Percentiles rank a stretch among this genome's conserved stretches.
Conservation (phyloP, 164 flowering plant species). For the Sextonia rubra region DNA sequence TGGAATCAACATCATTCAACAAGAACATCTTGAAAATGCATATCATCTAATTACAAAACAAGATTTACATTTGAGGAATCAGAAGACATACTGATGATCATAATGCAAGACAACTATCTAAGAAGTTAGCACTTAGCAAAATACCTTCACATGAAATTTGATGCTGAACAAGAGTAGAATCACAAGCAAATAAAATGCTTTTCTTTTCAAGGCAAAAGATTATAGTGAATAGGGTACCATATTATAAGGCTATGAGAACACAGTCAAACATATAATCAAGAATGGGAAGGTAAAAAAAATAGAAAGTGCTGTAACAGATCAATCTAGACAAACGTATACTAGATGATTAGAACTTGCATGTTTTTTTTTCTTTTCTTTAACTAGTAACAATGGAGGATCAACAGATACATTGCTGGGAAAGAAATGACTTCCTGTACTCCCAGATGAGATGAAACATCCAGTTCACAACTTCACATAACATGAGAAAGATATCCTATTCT, state of each 20-base stretch:
- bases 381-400: no score
- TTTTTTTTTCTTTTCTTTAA: no score
- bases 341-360: no score
- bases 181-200: not conserved
- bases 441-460: no score
- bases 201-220: not conserved
- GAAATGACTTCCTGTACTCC: no score
- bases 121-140: no score
- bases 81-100: not conserved
- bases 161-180: not conserved
- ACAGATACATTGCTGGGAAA: no score
- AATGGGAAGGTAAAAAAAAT: not conserved
- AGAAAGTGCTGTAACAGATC: no score
- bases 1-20: slow-evolving; percentile 20
- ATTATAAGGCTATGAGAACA: not conserved
- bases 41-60: not conserved
- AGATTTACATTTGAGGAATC: not conserved
- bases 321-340: no score
- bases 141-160: not conserved
- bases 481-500: no score
- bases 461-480: no score
- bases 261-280: not conserved
- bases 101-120: not conserved
- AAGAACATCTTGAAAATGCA: not conserved
- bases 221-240: not conserved